Conservation (phyloP, 78 protist genomes). For the Cavenderia fasciculata region DNA sequence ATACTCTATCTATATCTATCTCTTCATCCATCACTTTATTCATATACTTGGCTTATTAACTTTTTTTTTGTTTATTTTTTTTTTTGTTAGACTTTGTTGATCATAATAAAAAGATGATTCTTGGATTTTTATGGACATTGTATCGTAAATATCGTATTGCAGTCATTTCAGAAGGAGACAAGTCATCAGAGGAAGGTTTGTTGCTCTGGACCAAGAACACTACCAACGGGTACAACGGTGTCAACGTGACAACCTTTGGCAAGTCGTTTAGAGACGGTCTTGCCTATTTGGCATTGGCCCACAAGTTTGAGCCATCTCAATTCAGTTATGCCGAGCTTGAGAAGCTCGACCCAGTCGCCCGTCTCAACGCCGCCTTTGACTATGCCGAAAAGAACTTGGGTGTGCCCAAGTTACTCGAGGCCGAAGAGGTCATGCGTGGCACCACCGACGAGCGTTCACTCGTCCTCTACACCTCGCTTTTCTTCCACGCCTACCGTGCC, state of each 20-base stretch:
- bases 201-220: slow-evolving; percentile 63
- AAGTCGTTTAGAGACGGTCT: slow-evolving; percentile 73
- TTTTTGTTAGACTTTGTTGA: slow-evolving; percentile 51
- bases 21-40: background rate
- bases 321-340: slow-evolving; percentile 29
- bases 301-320: slow-evolving; percentile 43
- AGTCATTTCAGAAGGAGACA: slow-evolving; percentile 71
- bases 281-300: slow-evolving; percentile 66
- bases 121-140: slow-evolving; percentile 77
- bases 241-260: slow-evolving; percentile 42
- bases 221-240: slow-evolving; percentile 60
- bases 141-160: slow-evolving; percentile 81
- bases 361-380: slow-evolving; percentile 63
- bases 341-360: slow-evolving; percentile 47
- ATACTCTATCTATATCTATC: background rate
- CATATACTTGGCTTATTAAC: background rate
- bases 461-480: slow-evolving; percentile 66
- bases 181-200: slow-evolving; percentile 73
- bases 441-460: slow-evolving; percentile 77
- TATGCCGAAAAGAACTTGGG: slow-evolving; percentile 68
- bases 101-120: slow-evolving; percentile 73
- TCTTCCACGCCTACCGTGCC: slow-evolving; percentile 82
- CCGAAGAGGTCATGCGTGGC: slow-evolving; percentile 78
- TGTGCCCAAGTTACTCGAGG: slow-evolving; percentile 72
- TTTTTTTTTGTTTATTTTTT: background rate